A percentile compares a stretch with the other conserved stretches of the same genome.
Conservation (phyloP, 2,329 filamentous ascomycete genomes). For the Colletotrichum sp. region DNA sequence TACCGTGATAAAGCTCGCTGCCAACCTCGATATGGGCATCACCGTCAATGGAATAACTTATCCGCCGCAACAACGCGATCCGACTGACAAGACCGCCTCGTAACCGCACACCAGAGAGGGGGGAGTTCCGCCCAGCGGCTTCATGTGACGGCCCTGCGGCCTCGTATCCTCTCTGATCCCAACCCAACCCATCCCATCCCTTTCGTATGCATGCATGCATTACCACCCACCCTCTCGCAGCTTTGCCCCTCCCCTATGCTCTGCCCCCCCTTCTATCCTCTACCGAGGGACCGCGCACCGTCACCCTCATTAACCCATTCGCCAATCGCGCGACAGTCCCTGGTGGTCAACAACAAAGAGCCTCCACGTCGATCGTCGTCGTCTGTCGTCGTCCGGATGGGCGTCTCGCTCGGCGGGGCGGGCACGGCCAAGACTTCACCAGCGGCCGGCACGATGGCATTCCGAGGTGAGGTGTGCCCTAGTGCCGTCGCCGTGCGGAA, state of each 20-base stretch:
- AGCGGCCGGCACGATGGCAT: background rate
- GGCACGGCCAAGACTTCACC: background rate
- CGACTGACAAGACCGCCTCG: background rate
- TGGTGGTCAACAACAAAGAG: background rate
- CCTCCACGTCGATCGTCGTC: conserved; percentile 2
- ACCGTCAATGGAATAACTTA: background rate
- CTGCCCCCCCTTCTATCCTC: background rate
- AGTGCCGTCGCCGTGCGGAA: background rate
- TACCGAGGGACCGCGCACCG: background rate
- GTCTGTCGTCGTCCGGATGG: background rate
- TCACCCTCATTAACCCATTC: background rate
- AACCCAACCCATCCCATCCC: background rate
- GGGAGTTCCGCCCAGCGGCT: background rate
- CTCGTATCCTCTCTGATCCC: conserved; percentile 1
- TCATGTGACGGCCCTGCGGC: conserved; percentile 6
- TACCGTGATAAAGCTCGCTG: background rate
- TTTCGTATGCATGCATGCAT: conserved; percentile 13
- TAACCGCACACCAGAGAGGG: background rate
- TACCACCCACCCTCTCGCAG: conserved; percentile 7
- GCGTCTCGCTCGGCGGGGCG: conserved; percentile 5
- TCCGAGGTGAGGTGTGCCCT: background rate
- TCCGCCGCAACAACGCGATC: background rate
- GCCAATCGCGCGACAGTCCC: conserved; percentile 1
- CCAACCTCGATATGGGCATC: background rate
- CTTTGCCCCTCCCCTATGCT: background rate